A percentile compares a stretch with the other conserved stretches of the same genome.
Conservation (phyloP, 495 filamentous ascomycete genomes). For the Aspergillus kassunensis region DNA sequence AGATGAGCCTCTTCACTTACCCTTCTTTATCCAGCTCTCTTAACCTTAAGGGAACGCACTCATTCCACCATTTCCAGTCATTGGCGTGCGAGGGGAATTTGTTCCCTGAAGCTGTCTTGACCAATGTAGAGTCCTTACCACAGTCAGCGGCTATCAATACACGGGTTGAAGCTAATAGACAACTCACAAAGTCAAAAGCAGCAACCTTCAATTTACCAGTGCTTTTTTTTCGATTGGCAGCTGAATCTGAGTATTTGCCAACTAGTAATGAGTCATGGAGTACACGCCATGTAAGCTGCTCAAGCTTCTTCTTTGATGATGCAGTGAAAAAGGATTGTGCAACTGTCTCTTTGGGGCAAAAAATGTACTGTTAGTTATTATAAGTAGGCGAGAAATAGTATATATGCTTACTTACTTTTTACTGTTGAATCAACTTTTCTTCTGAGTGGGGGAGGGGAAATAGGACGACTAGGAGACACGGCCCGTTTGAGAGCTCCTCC, state of each 20-base stretch:
- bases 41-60: conserved; percentile 60
- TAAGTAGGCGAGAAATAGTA: not conserved
- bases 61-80: conserved; percentile 97
- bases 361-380: not conserved
- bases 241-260: conserved; percentile 58
- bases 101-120: conserved; percentile 75
- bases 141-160: conserved; percentile 1
- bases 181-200: conserved; percentile 81
- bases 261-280: conserved; percentile 68
- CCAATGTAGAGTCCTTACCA: conserved; percentile 78
- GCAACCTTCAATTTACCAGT: conserved; percentile 61
- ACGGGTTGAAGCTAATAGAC: not conserved
- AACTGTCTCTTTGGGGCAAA: conserved; percentile 48
- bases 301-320: conserved; percentile 76
- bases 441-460: conserved; percentile 46
- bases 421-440: conserved; percentile 66
- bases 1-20: conserved; percentile 36
- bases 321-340: conserved; percentile 89
- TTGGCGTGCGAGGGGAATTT: conserved; percentile 61
- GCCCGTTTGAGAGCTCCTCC: conserved; percentile 33
- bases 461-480: conserved; percentile 30
- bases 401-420: conserved; percentile 57
- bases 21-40: conserved; percentile 65
- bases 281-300: conserved; percentile 69
- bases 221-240: conserved; percentile 17